Conservation (phyloP, 495 filamentous ascomycete species). For the Physcia stellaris region DNA sequence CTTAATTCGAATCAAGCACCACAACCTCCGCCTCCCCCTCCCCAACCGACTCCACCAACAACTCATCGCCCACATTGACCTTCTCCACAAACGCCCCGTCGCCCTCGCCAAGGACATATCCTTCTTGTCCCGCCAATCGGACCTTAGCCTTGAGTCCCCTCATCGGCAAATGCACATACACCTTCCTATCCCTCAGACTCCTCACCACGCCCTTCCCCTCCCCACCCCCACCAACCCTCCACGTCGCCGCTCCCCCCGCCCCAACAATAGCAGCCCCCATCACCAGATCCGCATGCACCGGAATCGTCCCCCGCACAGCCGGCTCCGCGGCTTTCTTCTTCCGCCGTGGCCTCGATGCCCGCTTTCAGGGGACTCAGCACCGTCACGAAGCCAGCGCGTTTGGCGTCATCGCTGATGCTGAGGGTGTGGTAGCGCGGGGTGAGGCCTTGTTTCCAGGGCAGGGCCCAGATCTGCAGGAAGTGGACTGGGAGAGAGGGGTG, state of each 20-base stretch:
- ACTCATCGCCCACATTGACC: slow-evolving; percentile 42
- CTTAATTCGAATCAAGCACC: slow-evolving; percentile 38
- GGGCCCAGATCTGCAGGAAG: slow-evolving; percentile 72
- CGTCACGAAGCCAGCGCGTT: slow-evolving; percentile 49
- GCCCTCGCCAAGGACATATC: slow-evolving; percentile 49
- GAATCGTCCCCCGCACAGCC: slow-evolving; percentile 47
- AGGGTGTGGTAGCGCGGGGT: slow-evolving; percentile 57
- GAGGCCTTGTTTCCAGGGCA: slow-evolving; percentile 55
- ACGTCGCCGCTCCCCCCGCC: slow-evolving; percentile 40
- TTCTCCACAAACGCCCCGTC: slow-evolving; percentile 57
- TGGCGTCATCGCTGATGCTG: slow-evolving; percentile 52
- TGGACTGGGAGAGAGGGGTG: slow-evolving; percentile 49
- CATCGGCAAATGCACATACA: slow-evolving; percentile 68
- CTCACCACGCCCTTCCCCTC: slow-evolving; percentile 25
- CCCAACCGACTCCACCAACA: slow-evolving; percentile 49
- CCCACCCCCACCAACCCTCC: slow-evolving; percentile 49
- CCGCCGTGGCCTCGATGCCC: slow-evolving; percentile 40
- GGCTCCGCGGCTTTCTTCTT: slow-evolving; percentile 47
- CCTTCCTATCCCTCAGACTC: slow-evolving; percentile 42
- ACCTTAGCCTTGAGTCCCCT: slow-evolving; percentile 57
- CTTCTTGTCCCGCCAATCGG: slow-evolving; percentile 48
- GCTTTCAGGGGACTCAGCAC: slow-evolving; percentile 61
- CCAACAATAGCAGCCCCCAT: slow-evolving; percentile 60
- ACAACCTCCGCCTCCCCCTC: slow-evolving; percentile 55
- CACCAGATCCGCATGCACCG: slow-evolving; percentile 65